Base-by-base conservation (phyloP, 805 yeast species). In the Kregervanrija pseudodelftensis region DNA sequence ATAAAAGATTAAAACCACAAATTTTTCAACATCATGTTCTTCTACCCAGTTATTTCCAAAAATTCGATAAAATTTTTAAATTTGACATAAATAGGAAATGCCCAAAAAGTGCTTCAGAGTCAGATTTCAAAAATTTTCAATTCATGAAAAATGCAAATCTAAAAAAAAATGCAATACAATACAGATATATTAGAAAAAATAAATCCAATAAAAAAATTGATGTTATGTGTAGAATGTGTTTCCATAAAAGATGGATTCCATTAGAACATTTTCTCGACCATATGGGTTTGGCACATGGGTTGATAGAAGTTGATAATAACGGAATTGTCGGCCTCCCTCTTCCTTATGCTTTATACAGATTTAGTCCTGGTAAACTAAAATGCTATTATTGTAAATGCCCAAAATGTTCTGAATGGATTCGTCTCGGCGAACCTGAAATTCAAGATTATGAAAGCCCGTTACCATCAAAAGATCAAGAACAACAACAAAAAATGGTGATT, bases 261-360 rank as follows among this genome's bases (percentile, higher is more conserved):
- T 11, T 28, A 5, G 12, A 30, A 1, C 17, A 31, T n/a, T 51
- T 50, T 13, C 11, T 30, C 2, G 46, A 53, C 15, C 63, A 58
- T 41, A 44, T 58, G 49, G 37, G 49, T 5, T n/a, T 49, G 16
- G 56, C 60, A 1, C 63, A 58, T 40, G 63, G 63, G 4, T 43
- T 58, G 5, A 41, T 57, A 2, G 30, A 28, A 2, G 12, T 41
- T 8, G 37, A 41, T 1, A 38, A 41, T 2, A 3, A 22, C 3
- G 37, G 32, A 12, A 41, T 50, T 9, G 32, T 51, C 1, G 49
- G 44, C 1, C 30, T 57, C 4, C 57, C 60, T 3, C 41, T 43
- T 11, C 61, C 62, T 1, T 15, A 17, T 14, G 51, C 50, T 8
- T 33, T 58, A 9, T 57, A 41, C 35, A 43, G 43, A 22, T 43